Percentiles rank a stretch among this genome's conserved stretches.
Conservation (phyloP, 306 rosid genomes). For the Sicyos baderoa region DNA sequence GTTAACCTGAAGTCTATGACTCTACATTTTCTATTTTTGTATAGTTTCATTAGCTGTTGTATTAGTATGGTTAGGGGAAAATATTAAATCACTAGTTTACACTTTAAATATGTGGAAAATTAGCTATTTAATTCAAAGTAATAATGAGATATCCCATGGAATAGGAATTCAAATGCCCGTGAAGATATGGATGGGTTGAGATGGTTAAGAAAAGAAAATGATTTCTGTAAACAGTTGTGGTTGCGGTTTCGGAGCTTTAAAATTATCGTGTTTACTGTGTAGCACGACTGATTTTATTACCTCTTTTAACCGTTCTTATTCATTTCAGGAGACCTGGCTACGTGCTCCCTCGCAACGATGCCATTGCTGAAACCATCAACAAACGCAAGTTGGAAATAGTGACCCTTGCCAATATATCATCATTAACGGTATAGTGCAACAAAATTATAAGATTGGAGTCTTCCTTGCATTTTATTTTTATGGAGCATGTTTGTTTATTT, state of each 20-base stretch:
- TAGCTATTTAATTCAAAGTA: background rate
- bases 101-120: background rate
- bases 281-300: background rate
- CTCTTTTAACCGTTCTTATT: background rate
- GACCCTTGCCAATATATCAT: conserved; percentile 69
- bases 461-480: too few species aligned
- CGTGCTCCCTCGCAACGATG: conserved; percentile 26
- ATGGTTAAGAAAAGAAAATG: background rate
- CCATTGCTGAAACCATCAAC: conserved; percentile 26
- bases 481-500: background rate
- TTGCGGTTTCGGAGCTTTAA: background rate
- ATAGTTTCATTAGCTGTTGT: background rate
- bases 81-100: too few species aligned
- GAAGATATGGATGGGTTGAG: background rate
- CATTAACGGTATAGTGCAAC: conserved; percentile 36
- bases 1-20: background rate
- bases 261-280: background rate
- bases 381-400: conserved; percentile 51
- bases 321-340: conserved; percentile 36
- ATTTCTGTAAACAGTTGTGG: background rate
- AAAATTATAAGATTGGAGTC: background rate
- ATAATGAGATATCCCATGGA: background rate
- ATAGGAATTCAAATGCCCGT: background rate
- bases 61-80: too few species aligned
- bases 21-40: background rate